Percentiles rank a stretch among this genome's conserved stretches.
Conservation (phyloP, 306 rosid species). For the Nissolia schottii region DNA sequence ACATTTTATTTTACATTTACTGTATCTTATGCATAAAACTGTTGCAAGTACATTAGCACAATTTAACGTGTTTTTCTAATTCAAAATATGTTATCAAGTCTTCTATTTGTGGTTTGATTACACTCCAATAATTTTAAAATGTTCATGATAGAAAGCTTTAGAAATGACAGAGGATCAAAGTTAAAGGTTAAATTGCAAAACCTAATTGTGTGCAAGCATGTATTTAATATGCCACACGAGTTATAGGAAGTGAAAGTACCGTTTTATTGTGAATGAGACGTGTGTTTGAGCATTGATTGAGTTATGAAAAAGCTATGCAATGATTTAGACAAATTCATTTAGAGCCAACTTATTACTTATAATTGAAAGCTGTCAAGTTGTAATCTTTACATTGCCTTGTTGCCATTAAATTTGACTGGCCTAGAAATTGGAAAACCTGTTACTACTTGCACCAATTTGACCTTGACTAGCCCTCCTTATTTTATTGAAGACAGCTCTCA, state of each 20-base stretch:
- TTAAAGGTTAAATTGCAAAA: constrained; percentile 10
- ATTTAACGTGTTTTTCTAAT: neutral
- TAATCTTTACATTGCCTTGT: neutral
- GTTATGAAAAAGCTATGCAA: neutral
- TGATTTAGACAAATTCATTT: neutral
- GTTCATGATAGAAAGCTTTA: neutral
- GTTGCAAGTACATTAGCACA: neutral
- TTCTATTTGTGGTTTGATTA: neutral
- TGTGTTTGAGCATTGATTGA: neutral
- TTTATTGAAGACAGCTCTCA: neutral
- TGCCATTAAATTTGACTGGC: constrained; percentile 6
- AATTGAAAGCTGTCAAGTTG: neutral
- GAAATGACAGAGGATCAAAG: neutral
- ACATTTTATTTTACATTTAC: constrained; percentile 3
- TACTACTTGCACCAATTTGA: neutral
- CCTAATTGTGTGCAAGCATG: neutral
- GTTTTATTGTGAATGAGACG: neutral
- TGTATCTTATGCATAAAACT: neutral
- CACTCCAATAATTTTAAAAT: neutral
- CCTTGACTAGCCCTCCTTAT: neutral
- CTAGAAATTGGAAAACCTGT: neutral
- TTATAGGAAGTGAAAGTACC: neutral
- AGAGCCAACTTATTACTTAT: neutral
- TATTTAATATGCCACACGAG: neutral
- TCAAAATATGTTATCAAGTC: neutral